Conservation (phyloP, 352 stramenopile species). For the Phytophthora sojae region DNA sequence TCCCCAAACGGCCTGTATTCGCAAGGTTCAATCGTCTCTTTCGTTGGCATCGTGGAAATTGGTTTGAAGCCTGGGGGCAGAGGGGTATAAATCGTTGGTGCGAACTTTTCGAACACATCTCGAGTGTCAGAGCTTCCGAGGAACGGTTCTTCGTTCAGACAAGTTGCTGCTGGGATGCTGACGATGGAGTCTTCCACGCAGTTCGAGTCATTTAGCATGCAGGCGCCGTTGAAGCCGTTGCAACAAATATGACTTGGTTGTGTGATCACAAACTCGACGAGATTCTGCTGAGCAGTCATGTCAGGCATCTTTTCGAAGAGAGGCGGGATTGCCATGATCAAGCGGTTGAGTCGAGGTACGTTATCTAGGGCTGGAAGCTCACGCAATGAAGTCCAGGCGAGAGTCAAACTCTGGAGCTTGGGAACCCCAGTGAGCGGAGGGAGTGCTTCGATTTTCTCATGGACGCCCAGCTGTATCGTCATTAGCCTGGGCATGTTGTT, state of each 20-base stretch:
- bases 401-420: slow-evolving; percentile 13
- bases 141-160: not conserved
- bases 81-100: not conserved
- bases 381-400: not conserved
- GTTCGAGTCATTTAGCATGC: not conserved
- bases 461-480: slow-evolving; percentile 5
- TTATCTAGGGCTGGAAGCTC: slow-evolving; percentile 1
- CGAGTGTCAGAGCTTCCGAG: not conserved
- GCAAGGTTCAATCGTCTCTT: slow-evolving; percentile 9
- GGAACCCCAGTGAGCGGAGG: slow-evolving; percentile 1
- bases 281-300: slow-evolving; percentile 3
- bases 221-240: slow-evolving; percentile 13
- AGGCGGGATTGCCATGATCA: slow-evolving; percentile 4
- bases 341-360: not conserved
- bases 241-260: slow-evolving; percentile 14
- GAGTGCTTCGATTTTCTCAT: not conserved
- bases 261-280: slow-evolving; percentile 2
- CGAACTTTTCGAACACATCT: not conserved
- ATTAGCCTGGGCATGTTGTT: slow-evolving; percentile 12
- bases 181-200: not conserved
- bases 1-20: slow-evolving; percentile 12
- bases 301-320: slow-evolving; percentile 3
- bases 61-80: not conserved
- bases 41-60: slow-evolving; percentile 9
- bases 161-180: not conserved